Evolutionary conservation across 805 yeast species (phyloP).

Genomic region (Pichia ethanolica): DNA sequence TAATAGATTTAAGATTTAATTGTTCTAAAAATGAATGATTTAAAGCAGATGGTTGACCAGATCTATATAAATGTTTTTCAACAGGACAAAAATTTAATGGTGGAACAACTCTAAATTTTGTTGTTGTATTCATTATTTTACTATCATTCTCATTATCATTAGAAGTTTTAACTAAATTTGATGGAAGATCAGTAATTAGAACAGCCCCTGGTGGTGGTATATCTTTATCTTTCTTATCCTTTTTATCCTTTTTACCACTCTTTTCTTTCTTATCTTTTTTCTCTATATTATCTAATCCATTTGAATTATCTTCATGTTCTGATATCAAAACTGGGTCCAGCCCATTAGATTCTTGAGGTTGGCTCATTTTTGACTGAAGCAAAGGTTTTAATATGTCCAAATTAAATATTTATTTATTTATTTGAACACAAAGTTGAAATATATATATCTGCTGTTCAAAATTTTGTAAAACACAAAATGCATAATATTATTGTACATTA

Average conservation of each 20-base stretch:
- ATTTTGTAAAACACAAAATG: too few species aligned
- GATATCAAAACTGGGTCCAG: too few species aligned
- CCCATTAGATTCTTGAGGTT: too few species aligned
- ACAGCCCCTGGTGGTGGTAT: conserved; percentile 3
- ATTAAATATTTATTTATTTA: too few species aligned
- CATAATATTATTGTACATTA: too few species aligned
- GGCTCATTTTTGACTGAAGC: too few species aligned
- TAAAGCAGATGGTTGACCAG: conserved; percentile 93
- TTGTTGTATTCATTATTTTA: conserved; percentile 19
- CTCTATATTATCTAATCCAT: background rate
- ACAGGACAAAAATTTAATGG: conserved; percentile 95
- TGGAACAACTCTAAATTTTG: conserved; percentile 69
- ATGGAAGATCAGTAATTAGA: background rate
- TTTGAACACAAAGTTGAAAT: too few species aligned
- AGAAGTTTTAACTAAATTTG: background rate
- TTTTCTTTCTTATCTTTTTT: background rate
- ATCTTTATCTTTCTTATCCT: conserved; percentile 4
- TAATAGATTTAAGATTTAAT: conserved; percentile 65
- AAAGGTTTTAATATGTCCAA: too few species aligned
- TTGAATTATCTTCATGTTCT: too few species aligned
- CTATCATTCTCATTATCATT: background rate
- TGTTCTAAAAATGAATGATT: conserved; percentile 80
- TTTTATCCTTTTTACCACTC: conserved; percentile 2
- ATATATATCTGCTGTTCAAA: too few species aligned
- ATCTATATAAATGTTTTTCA: conserved; percentile 75